phyloP scores from a whole-genome alignment of 257 asterid genomes.

The Paraleonurus japonicus region DNA sequence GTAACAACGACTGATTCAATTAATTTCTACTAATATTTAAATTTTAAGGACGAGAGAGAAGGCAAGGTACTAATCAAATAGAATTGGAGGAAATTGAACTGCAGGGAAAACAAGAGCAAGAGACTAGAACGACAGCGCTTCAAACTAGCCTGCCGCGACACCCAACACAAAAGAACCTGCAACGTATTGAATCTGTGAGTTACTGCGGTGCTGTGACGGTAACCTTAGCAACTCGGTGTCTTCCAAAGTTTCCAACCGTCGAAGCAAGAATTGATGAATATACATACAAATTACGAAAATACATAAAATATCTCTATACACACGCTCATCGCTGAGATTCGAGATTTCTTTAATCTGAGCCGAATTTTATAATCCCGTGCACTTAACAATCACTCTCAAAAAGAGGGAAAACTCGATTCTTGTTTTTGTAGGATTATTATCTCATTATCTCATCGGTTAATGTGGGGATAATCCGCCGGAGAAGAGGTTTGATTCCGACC shows the following conservation, averaged over 20 bases:
- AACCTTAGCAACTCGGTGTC: background rate
- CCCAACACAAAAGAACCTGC: background rate
- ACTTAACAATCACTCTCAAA: constrained; percentile 11
- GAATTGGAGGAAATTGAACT: background rate
- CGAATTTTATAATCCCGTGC: background rate
- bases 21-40: too few relatives aligned
- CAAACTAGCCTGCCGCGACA: background rate
- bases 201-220: background rate
- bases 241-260: background rate
- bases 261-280: background rate
- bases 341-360: constrained; percentile 14
- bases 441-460: constrained; percentile 20
- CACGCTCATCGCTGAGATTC: constrained; percentile 24
- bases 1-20: too few relatives aligned
- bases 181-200: background rate
- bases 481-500: constrained; percentile 25
- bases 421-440: background rate
- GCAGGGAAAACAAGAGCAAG: background rate
- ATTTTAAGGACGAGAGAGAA: background rate
- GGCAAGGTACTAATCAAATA: background rate
- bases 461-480: constrained; percentile 8
- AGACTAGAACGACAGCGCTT: background rate
- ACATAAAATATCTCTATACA: background rate
- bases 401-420: background rate
- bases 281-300: background rate